These are phyloP conservation scores for Brassica incana DNA, from an alignment of 345 rosid genomes.

Conservation along the genomic window DNA sequence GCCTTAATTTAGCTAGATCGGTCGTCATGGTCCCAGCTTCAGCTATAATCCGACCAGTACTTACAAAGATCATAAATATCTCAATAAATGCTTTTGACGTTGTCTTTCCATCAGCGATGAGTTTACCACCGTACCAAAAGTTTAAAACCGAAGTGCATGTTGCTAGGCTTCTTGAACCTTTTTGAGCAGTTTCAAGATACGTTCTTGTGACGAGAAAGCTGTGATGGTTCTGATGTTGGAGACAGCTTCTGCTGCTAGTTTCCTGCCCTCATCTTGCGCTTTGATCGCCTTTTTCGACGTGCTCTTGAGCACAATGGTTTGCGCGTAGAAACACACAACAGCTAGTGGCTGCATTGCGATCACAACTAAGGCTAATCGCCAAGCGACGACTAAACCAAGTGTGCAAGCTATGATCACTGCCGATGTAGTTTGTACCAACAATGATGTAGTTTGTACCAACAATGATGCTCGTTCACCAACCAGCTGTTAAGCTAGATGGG, in stretches of 20 bases:
- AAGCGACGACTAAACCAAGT: constrained; percentile 58
- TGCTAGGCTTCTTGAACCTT: constrained; percentile 47
- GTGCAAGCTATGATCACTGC: constrained; percentile 51
- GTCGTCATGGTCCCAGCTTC: constrained; percentile 71
- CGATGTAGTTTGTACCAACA: constrained; percentile 56
- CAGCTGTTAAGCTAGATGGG: background rate
- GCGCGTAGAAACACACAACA: constrained; percentile 46
- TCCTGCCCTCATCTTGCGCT: constrained; percentile 58
- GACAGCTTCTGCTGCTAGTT: constrained; percentile 61
- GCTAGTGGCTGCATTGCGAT: constrained; percentile 57
- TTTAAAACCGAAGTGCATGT: constrained; percentile 44
- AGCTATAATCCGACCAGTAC: constrained; percentile 57
- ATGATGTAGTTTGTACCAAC: constrained; percentile 20
- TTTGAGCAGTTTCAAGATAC: constrained; percentile 50
- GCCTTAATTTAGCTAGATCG: constrained; percentile 57
- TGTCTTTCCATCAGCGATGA: constrained; percentile 48
- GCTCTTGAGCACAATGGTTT: constrained; percentile 40
- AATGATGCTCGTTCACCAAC: constrained; percentile 50
- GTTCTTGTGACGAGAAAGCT: constrained; percentile 67
- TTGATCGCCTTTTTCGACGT: constrained; percentile 47
- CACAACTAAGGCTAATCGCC: constrained; percentile 64
- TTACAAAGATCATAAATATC: constrained; percentile 54
- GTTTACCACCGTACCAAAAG: constrained; percentile 77
- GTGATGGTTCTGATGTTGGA: constrained; percentile 59
- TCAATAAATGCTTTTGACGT: constrained; percentile 44